Evolutionary conservation across 148 eudicot genomes (phyloP).

Genomic region (Agrostemma githago): DNA sequence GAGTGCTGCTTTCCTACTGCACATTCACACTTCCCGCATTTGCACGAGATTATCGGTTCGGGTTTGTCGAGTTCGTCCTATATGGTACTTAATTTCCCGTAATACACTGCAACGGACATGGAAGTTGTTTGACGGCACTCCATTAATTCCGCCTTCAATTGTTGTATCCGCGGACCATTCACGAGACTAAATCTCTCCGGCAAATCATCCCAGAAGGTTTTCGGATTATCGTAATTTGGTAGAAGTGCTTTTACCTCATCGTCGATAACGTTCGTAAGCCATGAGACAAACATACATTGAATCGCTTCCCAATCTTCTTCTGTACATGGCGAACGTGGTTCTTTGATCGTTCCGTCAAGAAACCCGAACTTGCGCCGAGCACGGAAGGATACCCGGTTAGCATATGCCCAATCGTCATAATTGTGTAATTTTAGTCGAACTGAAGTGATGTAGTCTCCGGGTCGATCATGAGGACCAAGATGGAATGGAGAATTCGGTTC

Average conservation of each 20-base stretch:
- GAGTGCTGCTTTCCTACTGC: neutral
- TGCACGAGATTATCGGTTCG: neutral
- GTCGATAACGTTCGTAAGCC: neutral
- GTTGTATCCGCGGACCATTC: neutral
- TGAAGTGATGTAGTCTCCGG: no score
- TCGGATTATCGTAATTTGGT: neutral
- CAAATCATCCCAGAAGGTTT: neutral
- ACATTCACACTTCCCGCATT: neutral
- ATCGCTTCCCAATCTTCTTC: neutral
- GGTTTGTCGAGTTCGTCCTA: neutral
- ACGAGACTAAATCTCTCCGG: neutral
- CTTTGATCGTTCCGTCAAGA: neutral
- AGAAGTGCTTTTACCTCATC: neutral
- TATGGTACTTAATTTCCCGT: neutral
- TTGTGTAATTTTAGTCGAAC: no score
- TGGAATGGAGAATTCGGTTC: no score
- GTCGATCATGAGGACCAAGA: no score
- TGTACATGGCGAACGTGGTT: neutral
- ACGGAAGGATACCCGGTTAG: neutral
- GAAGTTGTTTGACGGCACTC: neutral
- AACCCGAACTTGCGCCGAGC: neutral
- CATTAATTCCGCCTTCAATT: neutral
- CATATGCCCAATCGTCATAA: neutral
- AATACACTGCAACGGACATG: neutral
- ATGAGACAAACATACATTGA: neutral